These are phyloP conservation scores for Aspergillus puulaauensis DNA, from an alignment of 2,329 filamentous ascomycete species.

Conservation along the genomic window DNA sequence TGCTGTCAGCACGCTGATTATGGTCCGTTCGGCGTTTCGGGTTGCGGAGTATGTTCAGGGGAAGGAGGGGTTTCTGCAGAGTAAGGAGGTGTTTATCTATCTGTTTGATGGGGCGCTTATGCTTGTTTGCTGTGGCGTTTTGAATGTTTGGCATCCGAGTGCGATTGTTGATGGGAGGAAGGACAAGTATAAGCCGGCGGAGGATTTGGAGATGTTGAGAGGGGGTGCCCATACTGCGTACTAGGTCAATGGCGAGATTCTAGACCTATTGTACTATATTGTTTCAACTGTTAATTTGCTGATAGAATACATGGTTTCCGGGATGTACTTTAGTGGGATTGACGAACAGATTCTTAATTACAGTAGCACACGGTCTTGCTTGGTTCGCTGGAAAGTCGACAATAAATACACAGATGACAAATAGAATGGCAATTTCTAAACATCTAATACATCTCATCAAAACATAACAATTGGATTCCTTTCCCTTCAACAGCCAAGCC, in stretches of 20 bases:
- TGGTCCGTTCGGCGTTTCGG: constrained; percentile 21
- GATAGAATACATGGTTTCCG: too few relatives aligned
- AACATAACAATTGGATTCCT: too few relatives aligned
- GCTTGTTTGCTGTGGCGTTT: not conserved
- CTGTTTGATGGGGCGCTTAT: constrained; percentile 9
- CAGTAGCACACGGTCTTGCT: too few relatives aligned
- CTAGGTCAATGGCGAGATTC: rapidly evolving
- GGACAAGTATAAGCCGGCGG: not conserved
- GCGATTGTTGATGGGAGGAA: not conserved
- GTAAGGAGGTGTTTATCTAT: constrained; percentile 11
- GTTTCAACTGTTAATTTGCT: too few relatives aligned
- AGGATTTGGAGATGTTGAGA: constrained; percentile 3
- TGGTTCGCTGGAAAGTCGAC: rapidly evolving
- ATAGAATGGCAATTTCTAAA: too few relatives aligned
- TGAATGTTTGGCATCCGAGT: constrained; percentile 2
- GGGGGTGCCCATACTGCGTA: not conserved
- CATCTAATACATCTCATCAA: too few relatives aligned
- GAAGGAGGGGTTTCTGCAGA: constrained; percentile 1
- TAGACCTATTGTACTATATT: too few relatives aligned
- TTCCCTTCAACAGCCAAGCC: too few relatives aligned
- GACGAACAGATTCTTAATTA: too few relatives aligned
- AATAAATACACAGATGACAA: too few relatives aligned
- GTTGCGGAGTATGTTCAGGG: constrained; percentile 20
- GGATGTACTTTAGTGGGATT: too few relatives aligned
- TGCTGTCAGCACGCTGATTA: constrained; percentile 16